Evolutionary conservation across 2,329 filamentous ascomycete genomes (phyloP), one percentile per base, ranked within the genome.

Genomic region (Achaetomium macrosporum): DNA sequence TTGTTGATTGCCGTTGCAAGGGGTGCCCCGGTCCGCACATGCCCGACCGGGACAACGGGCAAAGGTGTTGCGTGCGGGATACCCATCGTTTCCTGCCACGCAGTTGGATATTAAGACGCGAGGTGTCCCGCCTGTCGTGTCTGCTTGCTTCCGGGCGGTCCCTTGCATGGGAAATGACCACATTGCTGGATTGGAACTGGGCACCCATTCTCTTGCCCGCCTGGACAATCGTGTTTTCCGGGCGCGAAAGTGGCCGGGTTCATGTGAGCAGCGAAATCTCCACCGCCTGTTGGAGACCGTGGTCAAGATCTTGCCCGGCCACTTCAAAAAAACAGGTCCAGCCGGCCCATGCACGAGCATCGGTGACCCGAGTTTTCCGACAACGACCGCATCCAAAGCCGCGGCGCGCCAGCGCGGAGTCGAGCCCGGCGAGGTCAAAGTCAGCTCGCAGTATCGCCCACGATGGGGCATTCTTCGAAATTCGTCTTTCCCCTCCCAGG

Each of bases 401-500:
- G 10, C 44, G 45, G 36, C 33, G 33, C 45, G 17, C 36, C 35
- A 53, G 33, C 36, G 15, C 33, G 35, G 25, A 42, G 31, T 36
- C 46, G 40, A 42, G 19, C 39, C 37, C 30, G 16, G 37, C n/a
- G 13, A 52, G 19, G 35, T 41, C 47, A 25, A 47, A 33, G 19
- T 10, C 16, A 29, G 15, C 19, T 13, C 33, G 29, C 42, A 7
- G 11, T 31, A 19, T 11, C 17, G 43, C 29, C 43, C 42, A 44
- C 49, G 19, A 63, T 63, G 61, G 61, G 61, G 17, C 57, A 58
- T 51, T 63, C 66, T 53, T 63, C 66, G 35, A 76, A 73, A 53
- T 78, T 79, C 59, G 71, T 66, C 37, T 78, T 79, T 47, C 70
- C 75, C 30, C 64, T 78, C 15, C 71, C 75, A 48, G 71, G 76